These are phyloP conservation scores for Rhodosorus marinus DNA, from an alignment of 23 red algal genomes.

Conservation along the genomic window DNA sequence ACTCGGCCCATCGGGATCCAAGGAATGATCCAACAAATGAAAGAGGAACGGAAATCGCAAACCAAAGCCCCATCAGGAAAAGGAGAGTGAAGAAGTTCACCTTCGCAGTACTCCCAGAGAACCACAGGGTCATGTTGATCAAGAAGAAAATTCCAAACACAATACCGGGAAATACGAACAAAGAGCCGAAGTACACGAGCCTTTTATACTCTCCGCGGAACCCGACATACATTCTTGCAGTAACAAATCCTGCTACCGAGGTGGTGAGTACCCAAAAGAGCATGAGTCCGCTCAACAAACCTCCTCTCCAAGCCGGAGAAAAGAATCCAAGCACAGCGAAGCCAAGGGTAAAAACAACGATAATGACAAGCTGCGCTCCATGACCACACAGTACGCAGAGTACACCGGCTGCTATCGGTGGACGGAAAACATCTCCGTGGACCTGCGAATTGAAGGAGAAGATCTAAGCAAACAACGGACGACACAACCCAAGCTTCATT, in stretches of 20 bases:
- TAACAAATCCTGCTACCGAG: conserved; percentile 1
- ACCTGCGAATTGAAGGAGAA: too few species aligned
- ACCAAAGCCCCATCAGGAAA: conserved; percentile 13
- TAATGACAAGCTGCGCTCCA: conserved; percentile 14
- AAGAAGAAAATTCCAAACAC: conserved; percentile 20
- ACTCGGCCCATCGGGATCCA: neutral
- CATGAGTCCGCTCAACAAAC: conserved; percentile 8
- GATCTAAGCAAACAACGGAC: too few species aligned
- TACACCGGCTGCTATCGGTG: conserved; percentile 1
- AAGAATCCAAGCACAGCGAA: conserved; percentile 25
- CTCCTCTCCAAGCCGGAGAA: conserved; percentile 24
- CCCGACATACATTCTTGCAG: conserved; percentile 7
- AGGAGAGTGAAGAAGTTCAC: conserved; percentile 18
- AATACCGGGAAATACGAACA: conserved; percentile 11
- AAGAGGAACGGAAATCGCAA: conserved; percentile 22
- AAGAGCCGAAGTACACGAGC: conserved; percentile 3
- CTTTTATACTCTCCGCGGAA: conserved; percentile 1
- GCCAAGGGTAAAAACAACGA: conserved; percentile 4
- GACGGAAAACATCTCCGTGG: conserved; percentile 26
- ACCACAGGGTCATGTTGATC: conserved; percentile 14
- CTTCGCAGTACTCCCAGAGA: conserved; percentile 4
- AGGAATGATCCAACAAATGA: conserved; percentile 13
- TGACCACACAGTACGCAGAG: conserved; percentile 11
- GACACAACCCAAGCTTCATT: too few species aligned
- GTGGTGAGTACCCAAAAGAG: conserved; percentile 9